Evolutionary conservation across 1,284 basidiomycete species (phyloP), one percentile per base, ranked within the genome.

Genomic region (Leccinum variabile): DNA sequence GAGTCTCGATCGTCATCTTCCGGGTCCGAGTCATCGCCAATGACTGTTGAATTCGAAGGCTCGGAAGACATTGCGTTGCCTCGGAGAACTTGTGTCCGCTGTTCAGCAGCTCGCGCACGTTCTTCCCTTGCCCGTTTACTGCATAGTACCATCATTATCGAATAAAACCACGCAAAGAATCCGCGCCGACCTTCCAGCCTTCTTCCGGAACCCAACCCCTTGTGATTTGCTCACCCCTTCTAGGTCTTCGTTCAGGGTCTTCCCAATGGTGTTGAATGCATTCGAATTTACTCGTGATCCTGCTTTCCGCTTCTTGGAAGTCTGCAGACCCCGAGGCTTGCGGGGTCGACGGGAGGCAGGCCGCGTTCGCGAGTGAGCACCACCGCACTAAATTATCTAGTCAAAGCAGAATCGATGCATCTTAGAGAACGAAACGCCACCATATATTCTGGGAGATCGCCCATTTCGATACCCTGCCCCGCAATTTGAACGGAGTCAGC

Each of bases 61-160:
- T 22, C 18, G 3, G 44, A 46, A 16, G 65, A 59, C 14, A 49
- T 41, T 35, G 11, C 18, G 6, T 56, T 30, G 30, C 71, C 70
- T 68, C 81, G 79, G 49, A 86, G 67, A 9, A 78, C 57, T 56
- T 76, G 75, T 10, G 90, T 59, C 41, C 91, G 80, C 30, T 78
- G 80, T 75, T 93, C 89, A 10, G 83, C 84, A n/a, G 90, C 91
- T 37, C 85, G 65, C 3, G 89, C 89, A 59, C 90, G 80, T 69
- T 90, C 89, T 66, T 91, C 89, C 62, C 90, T 78, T 13, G 90
- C 91, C 30, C 86, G 81, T 71, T 90, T 90, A 70, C 91, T 92
- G 65, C 28, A 59, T 14, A 49, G 7, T n/a, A 37, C n/a, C 55
- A 56, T 66, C 13, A 64, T 5, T 32, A 54, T 49, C 11, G 18